These are phyloP conservation scores for Triticum urartu DNA, from an alignment of 176 grass and related monocot genomes.

Conservation along the genomic window DNA sequence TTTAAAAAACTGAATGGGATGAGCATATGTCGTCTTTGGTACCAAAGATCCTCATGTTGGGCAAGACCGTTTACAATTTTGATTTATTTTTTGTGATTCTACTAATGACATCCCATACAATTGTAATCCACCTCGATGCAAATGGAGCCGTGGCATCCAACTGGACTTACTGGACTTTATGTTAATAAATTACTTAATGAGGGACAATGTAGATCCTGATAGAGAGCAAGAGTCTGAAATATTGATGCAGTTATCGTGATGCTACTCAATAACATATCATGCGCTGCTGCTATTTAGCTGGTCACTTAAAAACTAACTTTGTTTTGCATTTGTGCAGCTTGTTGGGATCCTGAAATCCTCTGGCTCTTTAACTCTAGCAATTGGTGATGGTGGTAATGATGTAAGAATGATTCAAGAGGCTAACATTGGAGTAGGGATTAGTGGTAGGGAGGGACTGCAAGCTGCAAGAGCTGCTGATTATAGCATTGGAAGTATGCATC, in stretches of 20 bases:
- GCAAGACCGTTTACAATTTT: not conserved
- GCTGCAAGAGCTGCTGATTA: conserved; percentile 97
- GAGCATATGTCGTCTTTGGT: not conserved
- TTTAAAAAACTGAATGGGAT: not conserved
- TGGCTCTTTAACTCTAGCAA: conserved; percentile 80
- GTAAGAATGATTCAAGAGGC: conserved; percentile 99
- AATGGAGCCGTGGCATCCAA: not conserved
- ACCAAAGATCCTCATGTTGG: not conserved
- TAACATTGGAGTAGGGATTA: conserved; percentile 91
- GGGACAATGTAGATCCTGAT: not conserved
- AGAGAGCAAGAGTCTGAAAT: not conserved
- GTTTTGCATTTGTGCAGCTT: conserved; percentile 64
- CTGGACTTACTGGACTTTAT: not conserved
- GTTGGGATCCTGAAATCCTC: conserved; percentile 71
- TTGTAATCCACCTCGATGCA: not conserved
- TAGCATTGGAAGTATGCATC: conserved; percentile 79
- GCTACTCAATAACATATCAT: not conserved
- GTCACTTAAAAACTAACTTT: not conserved
- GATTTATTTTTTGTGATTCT: not conserved
- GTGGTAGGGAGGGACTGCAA: conserved; percentile 91
- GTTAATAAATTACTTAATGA: conserved; percentile 4
- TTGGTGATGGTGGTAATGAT: conserved; percentile 98
- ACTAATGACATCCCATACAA: not conserved
- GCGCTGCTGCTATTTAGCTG: not conserved
- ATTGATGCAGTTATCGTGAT: conserved; percentile 6